Evolutionary conservation across 2,329 filamentous ascomycete genomes (phyloP).

Genomic region (Xylariomycetidae sp.): DNA sequence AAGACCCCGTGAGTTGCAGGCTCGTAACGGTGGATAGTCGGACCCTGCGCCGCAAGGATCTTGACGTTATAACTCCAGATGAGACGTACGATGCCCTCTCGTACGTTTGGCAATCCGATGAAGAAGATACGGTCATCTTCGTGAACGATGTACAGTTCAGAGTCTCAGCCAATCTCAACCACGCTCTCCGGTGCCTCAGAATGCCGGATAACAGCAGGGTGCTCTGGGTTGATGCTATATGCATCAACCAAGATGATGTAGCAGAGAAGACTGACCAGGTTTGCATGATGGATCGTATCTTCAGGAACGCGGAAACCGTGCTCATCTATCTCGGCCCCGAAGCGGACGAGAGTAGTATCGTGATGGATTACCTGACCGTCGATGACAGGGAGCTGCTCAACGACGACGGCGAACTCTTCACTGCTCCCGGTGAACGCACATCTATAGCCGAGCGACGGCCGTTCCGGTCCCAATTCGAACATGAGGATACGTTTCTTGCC

Average conservation of each 20-base stretch:
- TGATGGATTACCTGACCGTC: neutral
- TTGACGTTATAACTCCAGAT: neutral
- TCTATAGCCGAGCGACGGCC: too few species aligned
- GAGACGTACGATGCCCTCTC: neutral
- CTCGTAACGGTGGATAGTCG: neutral
- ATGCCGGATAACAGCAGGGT: neutral
- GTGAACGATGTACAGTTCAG: neutral
- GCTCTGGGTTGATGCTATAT: neutral
- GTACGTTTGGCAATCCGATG: neutral
- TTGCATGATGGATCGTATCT: neutral
- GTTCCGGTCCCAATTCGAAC: too few species aligned
- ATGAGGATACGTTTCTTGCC: too few species aligned
- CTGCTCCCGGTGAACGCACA: too few species aligned
- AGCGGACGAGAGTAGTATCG: neutral
- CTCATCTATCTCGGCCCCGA: neutral
- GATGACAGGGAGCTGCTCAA: neutral
- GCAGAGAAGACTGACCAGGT: constrained; percentile 1
- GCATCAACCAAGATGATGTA: constrained; percentile 1
- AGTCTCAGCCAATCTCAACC: constrained; percentile 1
- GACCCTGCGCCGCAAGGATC: too few species aligned
- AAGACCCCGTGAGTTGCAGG: neutral
- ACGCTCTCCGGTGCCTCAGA: neutral
- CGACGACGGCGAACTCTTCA: neutral
- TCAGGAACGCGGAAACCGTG: neutral
- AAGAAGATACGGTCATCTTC: neutral